Evolutionary conservation across 2,329 filamentous ascomycete species (phyloP), one percentile per base, ranked within the genome.

Genomic region (Penicillium sp.): DNA sequence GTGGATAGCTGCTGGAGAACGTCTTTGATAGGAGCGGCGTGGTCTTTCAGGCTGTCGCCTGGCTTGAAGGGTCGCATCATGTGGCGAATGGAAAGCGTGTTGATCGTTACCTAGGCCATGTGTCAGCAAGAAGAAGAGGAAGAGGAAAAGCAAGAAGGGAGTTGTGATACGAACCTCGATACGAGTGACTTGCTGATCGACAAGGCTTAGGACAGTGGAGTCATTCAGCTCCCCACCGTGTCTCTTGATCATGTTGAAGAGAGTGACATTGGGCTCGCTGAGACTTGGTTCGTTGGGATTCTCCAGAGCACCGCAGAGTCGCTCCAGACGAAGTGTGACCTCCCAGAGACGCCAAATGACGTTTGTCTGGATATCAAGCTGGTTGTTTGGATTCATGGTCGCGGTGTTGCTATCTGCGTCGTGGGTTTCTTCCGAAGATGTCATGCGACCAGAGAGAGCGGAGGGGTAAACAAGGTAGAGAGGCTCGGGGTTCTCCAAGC

Each of bases 391-490:
- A 22, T 84, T 82, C 1, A 86, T 85, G 11, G 84, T 85, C 60
- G 84, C 82, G 36, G 71, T 70, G 3, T 69, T 67, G 8, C 70
- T 68, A 24, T 73, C 73, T 36, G 81, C 45, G 73, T 75, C 61
- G 82, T 73, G 59, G 73, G 73, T 58, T 79, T 81, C 58, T 34
- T 84, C 80, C 55, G 72, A 62, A 14, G 71, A 72, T 5, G 70
- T 71, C 49, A 79, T 67, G 40, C 94, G 88, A 38, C 90, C 91
- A 11, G 89, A 86, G 31, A 99, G 83, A 0, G 88, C 85, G 71
- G 96, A 92, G 2, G 94, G 93, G 71, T 97, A 99, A 71, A 99
- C 89, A 54, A 96, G 87, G 75, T 96, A 97, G 63, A 99, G 88
- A 56, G 92, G 88, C 72, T 99, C 94, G 0, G 94, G 93, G 69